Evolutionary conservation across 805 yeast species (phyloP).

Genomic region (Candida silvatica): DNA sequence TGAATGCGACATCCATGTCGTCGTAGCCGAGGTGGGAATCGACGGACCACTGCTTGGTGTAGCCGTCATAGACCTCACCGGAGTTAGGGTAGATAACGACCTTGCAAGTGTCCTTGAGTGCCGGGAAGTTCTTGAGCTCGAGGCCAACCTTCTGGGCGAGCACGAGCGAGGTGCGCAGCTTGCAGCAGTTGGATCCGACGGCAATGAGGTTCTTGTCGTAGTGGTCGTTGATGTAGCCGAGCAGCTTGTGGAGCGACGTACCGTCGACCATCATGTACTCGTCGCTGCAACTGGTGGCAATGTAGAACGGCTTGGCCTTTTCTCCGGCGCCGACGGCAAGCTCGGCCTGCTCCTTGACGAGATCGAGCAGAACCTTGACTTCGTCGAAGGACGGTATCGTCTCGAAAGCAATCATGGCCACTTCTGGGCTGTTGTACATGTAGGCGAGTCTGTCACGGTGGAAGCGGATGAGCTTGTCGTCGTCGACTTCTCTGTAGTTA

Average conservation of each 20-base stretch:
- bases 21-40: conserved; percentile 8
- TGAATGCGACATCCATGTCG: conserved; percentile 27
- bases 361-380: conserved; percentile 36
- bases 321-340: conserved; percentile 1
- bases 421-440: conserved; percentile 28
- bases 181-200: conserved; percentile 66
- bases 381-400: conserved; percentile 63
- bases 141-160: conserved; percentile 27
- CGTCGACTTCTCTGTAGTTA: conserved; percentile 36
- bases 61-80: conserved; percentile 56
- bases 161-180: conserved; percentile 30
- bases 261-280: conserved; percentile 40
- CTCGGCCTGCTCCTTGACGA: conserved; percentile 24
- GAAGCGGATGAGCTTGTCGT: conserved; percentile 35
- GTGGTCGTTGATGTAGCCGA: conserved; percentile 14
- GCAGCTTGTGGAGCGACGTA: conserved; percentile 28
- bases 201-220: conserved; percentile 26
- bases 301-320: conserved; percentile 12
- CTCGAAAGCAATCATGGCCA: conserved; percentile 59
- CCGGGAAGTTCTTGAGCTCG: conserved; percentile 7
- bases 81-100: conserved; percentile 66
- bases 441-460: conserved; percentile 39
- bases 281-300: conserved; percentile 33
- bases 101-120: conserved; percentile 22
- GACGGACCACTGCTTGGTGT: conserved; percentile 31